Conservation (phyloP, 2,329 filamentous ascomycete species). For the Periconia sp. region DNA sequence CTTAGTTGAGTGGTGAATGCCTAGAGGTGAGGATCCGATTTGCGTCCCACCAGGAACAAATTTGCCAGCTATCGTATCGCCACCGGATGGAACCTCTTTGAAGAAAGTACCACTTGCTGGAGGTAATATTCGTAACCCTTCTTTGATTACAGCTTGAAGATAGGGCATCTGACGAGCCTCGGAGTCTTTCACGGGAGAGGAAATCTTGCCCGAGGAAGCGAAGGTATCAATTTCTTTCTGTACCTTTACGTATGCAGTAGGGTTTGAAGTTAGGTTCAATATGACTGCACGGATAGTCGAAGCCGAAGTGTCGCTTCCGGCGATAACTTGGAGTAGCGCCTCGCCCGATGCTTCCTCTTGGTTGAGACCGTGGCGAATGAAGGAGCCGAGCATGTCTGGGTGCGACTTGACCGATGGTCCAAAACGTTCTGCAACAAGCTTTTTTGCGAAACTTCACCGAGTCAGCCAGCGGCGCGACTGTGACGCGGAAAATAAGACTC, state of each 20-base stretch:
- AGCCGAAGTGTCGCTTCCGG: constrained; percentile 20
- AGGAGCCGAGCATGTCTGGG: constrained; percentile 11
- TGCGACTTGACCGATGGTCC: constrained; percentile 3
- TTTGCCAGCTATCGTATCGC: constrained; percentile 11
- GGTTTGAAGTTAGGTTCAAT: constrained; percentile 9
- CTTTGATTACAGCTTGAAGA: constrained; percentile 19
- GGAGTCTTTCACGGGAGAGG: constrained; percentile 9
- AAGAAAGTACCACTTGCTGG: constrained; percentile 8
- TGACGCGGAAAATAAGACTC: too few species aligned
- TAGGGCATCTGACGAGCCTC: constrained; percentile 18
- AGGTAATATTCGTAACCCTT: constrained; percentile 38
- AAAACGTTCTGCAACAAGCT: constrained; percentile 6
- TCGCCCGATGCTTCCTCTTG: constrained; percentile 12
- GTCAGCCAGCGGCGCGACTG: background rate
- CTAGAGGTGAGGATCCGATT: constrained; percentile 1
- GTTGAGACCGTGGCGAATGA: constrained; percentile 14
- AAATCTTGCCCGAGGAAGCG: constrained; percentile 2
- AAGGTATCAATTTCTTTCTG: constrained; percentile 11
- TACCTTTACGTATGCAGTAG: constrained; percentile 11
- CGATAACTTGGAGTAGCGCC: constrained; percentile 12
- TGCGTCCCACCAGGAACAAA: constrained; percentile 8
- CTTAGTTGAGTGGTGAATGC: background rate
- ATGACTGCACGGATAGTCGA: constrained; percentile 14
- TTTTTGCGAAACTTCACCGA: background rate
- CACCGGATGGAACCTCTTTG: constrained; percentile 12